Percentiles rank a stretch among this genome's conserved stretches.
Conservation (phyloP, 495 filamentous ascomycete species). For the Neurospora intermedia region DNA sequence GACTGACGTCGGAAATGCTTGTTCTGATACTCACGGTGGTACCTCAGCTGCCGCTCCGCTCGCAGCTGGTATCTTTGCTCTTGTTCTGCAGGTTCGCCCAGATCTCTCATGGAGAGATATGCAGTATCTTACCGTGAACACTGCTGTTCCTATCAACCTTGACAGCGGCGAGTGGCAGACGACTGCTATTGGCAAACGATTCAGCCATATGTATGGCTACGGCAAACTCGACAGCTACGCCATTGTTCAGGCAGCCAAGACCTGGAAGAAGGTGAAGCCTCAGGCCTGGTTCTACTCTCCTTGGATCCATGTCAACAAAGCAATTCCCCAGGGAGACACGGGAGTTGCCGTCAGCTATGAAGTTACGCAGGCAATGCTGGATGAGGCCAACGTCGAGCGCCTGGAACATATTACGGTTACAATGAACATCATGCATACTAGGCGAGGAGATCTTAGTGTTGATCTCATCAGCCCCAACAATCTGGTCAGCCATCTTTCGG, state of each 20-base stretch:
- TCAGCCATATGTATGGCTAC: conserved; percentile 89
- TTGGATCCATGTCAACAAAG: conserved; percentile 79
- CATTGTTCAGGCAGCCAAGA: conserved; percentile 76
- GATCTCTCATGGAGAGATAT: conserved; percentile 90
- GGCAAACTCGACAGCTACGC: conserved; percentile 86
- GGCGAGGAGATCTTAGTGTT: conserved; percentile 84
- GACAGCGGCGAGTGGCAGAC: conserved; percentile 67
- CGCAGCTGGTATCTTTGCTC: conserved; percentile 82
- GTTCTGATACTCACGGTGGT: conserved; percentile 71
- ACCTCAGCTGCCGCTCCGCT: conserved; percentile 95
- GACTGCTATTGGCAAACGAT: conserved; percentile 70
- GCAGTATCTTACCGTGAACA: conserved; percentile 80
- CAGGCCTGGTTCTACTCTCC: conserved; percentile 92
- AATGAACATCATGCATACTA: conserved; percentile 85
- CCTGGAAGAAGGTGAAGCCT: conserved; percentile 84
- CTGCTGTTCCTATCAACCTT: conserved; percentile 69
- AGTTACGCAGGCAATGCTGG: conserved; percentile 64
- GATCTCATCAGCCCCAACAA: conserved; percentile 80
- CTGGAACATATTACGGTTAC: conserved; percentile 94
- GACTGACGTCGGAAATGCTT: conserved; percentile 86
- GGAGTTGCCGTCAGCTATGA: conserved; percentile 70
- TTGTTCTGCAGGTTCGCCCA: conserved; percentile 78
- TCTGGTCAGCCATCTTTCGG: conserved; percentile 73
- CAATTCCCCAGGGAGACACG: conserved; percentile 75
- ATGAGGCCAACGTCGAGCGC: conserved; percentile 70